These are phyloP conservation scores for Candida sphagnicola DNA, from an alignment of 805 yeast species.

Conservation along the genomic window DNA sequence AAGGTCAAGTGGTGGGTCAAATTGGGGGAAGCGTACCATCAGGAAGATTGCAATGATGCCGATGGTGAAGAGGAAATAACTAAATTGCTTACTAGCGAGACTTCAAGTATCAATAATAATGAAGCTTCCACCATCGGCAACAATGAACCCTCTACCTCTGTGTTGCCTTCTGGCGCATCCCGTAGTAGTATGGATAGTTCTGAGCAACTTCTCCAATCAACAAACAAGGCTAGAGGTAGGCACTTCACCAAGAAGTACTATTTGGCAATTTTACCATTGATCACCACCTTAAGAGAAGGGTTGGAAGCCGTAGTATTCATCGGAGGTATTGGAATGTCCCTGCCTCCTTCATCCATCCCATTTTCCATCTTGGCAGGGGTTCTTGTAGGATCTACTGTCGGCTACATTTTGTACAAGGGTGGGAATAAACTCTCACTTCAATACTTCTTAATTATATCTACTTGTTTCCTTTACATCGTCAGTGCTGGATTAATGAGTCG, in stretches of 20 bases:
- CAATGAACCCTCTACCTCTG: neutral
- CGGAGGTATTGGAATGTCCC: slow-evolving; percentile 77
- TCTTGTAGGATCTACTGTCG: slow-evolving; percentile 57
- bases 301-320: slow-evolving; percentile 87
- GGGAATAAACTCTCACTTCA: slow-evolving; percentile 76
- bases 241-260: slow-evolving; percentile 62
- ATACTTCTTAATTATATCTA: slow-evolving; percentile 67
- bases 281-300: slow-evolving; percentile 86
- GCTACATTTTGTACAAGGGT: slow-evolving; percentile 66
- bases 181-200: slow-evolving; percentile 1
- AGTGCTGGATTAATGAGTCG: slow-evolving; percentile 84
- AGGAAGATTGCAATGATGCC: slow-evolving; percentile 10
- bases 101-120: neutral
- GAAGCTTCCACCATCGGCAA: no score
- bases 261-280: slow-evolving; percentile 72
- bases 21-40: slow-evolving; percentile 37
- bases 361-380: slow-evolving; percentile 60
- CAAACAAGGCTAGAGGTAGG: no score
- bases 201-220: neutral
- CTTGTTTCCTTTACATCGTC: slow-evolving; percentile 77
- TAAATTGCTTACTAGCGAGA: slow-evolving; percentile 4
- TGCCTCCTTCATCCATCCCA: slow-evolving; percentile 53
- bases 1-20: slow-evolving; percentile 71
- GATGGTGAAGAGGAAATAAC: slow-evolving; percentile 14
- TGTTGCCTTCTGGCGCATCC: no score